Evolutionary conservation across 108 stramenopile genomes (phyloP).

Genomic region (Cyclotella sp.): DNA sequence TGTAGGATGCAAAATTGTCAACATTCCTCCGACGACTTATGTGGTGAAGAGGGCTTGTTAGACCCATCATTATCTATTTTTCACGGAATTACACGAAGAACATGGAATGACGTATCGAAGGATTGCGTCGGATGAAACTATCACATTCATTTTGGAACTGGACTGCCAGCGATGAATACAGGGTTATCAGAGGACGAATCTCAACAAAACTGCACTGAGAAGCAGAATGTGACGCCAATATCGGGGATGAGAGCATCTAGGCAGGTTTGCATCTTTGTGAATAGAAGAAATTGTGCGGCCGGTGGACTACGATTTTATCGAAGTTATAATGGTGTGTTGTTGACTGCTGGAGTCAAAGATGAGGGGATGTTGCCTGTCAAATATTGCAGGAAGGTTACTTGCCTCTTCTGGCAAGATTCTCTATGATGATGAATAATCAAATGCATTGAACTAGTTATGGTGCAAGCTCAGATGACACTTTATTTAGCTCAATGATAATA

Average conservation of each 20-base stretch:
- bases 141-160: conserved; percentile 86
- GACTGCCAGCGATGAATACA: conserved; percentile 47
- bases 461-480: no score
- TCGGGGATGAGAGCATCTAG: conserved; percentile 82
- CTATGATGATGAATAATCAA: conserved; percentile 17
- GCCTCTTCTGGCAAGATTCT: conserved; percentile 47
- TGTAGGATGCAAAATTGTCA: no score
- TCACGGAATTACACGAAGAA: conserved; percentile 75
- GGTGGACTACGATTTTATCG: conserved; percentile 71
- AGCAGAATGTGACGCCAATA: conserved; percentile 54
- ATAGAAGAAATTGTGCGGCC: conserved; percentile 63
- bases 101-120: conserved; percentile 68
- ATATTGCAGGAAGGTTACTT: conserved; percentile 71
- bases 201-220: background rate
- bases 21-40: no score
- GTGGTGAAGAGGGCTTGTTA: conserved; percentile 59
- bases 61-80: conserved; percentile 48
- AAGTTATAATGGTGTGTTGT: conserved; percentile 79
- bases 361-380: conserved; percentile 69
- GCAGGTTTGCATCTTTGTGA: conserved; percentile 73
- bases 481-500: no score
- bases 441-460: no score
- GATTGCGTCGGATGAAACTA: conserved; percentile 75
- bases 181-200: background rate
- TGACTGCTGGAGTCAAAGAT: conserved; percentile 69